Percentiles rank a stretch among this genome's conserved stretches.
Conservation (phyloP, 306 rosid genomes). For the Vachellia collinsii region DNA sequence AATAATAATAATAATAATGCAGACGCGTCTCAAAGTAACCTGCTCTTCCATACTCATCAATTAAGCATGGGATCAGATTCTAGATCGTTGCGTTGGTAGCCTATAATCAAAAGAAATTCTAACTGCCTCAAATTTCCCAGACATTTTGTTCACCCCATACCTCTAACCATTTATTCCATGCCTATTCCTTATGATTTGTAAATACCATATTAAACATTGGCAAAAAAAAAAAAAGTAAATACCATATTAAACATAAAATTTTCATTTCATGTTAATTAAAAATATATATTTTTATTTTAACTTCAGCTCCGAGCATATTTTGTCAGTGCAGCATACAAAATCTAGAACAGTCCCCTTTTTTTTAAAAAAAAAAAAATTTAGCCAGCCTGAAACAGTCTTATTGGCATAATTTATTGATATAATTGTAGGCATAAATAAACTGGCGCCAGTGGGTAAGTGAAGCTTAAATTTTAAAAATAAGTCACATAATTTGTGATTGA, state of each 20-base stretch:
- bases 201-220: too few species aligned
- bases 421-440: not conserved
- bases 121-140: not conserved
- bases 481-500: too few species aligned
- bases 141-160: not conserved
- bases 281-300: too few species aligned
- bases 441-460: too few species aligned
- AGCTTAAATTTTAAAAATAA: too few species aligned
- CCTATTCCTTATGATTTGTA: too few species aligned
- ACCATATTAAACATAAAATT: too few species aligned
- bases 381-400: not conserved
- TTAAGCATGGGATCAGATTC: not conserved
- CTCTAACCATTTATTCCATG: not conserved
- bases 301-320: not conserved
- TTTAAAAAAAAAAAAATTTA: too few species aligned
- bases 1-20: too few species aligned
- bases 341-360: too few species aligned
- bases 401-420: not conserved
- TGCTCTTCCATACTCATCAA: not conserved
- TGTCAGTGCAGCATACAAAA: not conserved
- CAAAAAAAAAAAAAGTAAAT: too few species aligned
- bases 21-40: not conserved
- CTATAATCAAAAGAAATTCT: not conserved
- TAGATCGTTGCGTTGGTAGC: not conserved
- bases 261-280: too few species aligned